phyloP scores from a whole-genome alignment of 139 green algal species.

The Coccomyxa sp. region DNA sequence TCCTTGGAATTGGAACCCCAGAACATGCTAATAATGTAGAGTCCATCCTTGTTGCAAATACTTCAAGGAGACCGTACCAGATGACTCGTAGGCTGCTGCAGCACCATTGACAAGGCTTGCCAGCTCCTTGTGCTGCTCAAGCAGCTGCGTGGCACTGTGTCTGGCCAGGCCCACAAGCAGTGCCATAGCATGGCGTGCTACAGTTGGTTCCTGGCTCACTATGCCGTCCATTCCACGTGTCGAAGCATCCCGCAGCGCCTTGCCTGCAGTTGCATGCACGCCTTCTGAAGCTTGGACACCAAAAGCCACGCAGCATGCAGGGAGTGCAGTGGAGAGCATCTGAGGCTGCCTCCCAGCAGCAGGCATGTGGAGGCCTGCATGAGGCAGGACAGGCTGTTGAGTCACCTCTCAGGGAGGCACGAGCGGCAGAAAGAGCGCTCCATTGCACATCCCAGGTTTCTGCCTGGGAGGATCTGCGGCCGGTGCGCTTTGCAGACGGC shows the following conservation, averaged over 20 bases:
- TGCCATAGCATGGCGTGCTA: not conserved
- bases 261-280: not conserved
- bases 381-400: not conserved
- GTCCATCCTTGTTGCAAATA: no score
- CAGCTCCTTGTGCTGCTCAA: not conserved
- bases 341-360: not conserved
- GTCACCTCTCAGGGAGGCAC: constrained; percentile 13
- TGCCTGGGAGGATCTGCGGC: not conserved
- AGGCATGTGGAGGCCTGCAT: not conserved
- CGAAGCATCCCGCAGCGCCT: not conserved
- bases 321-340: not conserved
- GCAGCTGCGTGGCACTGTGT: not conserved
- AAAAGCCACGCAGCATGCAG: not conserved
- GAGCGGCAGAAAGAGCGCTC: constrained; percentile 15
- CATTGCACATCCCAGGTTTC: constrained; percentile 16
- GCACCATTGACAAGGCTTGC: not conserved
- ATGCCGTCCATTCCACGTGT: not conserved
- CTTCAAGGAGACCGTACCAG: not conserved
- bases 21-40: no score
- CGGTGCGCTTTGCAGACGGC: constrained; percentile 10
- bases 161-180: not conserved
- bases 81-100: not conserved
- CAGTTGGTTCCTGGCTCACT: not conserved
- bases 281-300: not conserved
- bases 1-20: no score